These are phyloP conservation scores for Apiotrichum domesticum DNA, from an alignment of 1,284 basidiomycete genomes.

Conservation along the genomic window DNA sequence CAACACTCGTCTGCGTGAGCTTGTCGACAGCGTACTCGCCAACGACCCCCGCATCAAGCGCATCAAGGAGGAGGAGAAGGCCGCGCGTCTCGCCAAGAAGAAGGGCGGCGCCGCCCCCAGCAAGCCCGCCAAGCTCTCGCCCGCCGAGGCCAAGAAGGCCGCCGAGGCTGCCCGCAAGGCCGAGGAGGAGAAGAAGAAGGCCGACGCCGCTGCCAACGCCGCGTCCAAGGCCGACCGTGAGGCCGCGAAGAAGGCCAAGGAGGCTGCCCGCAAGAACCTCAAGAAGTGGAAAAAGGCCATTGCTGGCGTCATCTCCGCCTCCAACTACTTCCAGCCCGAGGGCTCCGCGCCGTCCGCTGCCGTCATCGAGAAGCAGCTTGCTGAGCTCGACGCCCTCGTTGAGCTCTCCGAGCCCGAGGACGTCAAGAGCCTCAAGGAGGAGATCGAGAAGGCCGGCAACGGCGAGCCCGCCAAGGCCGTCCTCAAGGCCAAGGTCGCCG, in stretches of 20 bases:
- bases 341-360: constrained; percentile 48
- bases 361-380: constrained; percentile 53
- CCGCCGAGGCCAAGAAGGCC: constrained; percentile 67
- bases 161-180: constrained; percentile 67
- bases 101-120: constrained; percentile 49
- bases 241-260: constrained; percentile 91
- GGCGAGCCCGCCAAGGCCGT: constrained; percentile 45
- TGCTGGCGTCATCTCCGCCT: constrained; percentile 49
- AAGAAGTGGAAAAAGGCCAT: constrained; percentile 53
- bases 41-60: constrained; percentile 94
- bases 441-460: constrained; percentile 50
- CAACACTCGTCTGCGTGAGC: constrained; percentile 75
- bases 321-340: constrained; percentile 55
- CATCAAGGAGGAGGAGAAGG: constrained; percentile 95
- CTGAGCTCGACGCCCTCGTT: constrained; percentile 52
- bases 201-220: constrained; percentile 50
- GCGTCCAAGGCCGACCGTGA: constrained; percentile 56
- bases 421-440: constrained; percentile 52
- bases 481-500: constrained; percentile 34
- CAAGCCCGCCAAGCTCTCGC: constrained; percentile 52
- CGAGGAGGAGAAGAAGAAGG: constrained; percentile 78
- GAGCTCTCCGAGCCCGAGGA: constrained; percentile 53
- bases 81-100: constrained; percentile 89
- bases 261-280: constrained; percentile 55
- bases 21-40: constrained; percentile 82